These are phyloP conservation scores for Ophiocordyceps unilateralis DNA, from an alignment of 2,329 filamentous ascomycete species.

Conservation along the genomic window DNA sequence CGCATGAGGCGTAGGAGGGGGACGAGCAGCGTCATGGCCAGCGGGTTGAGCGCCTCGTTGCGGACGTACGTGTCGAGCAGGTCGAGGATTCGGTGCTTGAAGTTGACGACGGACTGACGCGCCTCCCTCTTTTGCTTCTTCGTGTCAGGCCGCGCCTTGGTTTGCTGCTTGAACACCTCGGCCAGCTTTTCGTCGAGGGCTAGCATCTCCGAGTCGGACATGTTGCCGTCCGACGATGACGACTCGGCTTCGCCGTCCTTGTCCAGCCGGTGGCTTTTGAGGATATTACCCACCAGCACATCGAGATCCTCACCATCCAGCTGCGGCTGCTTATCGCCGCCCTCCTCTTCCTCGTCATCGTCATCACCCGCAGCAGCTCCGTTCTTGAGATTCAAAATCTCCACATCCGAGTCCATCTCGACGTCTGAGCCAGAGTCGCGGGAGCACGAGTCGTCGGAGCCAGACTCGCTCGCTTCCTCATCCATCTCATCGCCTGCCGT, in stretches of 20 bases:
- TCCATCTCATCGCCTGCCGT: slow-evolving; percentile 44
- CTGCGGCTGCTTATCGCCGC: too few species aligned
- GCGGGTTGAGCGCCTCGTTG: slow-evolving; percentile 50
- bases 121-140: slow-evolving; percentile 80
- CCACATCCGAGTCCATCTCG: slow-evolving; percentile 30
- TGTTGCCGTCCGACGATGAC: slow-evolving; percentile 54
- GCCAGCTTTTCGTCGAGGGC: slow-evolving; percentile 67
- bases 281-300: slow-evolving; percentile 57
- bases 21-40: slow-evolving; percentile 53
- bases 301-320: slow-evolving; percentile 38
- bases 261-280: slow-evolving; percentile 52
- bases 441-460: slow-evolving; percentile 24
- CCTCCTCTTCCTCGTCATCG: slow-evolving; percentile 5
- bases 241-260: slow-evolving; percentile 38
- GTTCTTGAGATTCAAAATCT: slow-evolving; percentile 19
- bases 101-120: slow-evolving; percentile 76
- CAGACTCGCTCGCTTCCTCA: slow-evolving; percentile 23
- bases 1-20: slow-evolving; percentile 64
- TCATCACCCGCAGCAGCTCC: slow-evolving; percentile 12
- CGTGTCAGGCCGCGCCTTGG: slow-evolving; percentile 42
- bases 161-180: slow-evolving; percentile 68
- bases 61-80: slow-evolving; percentile 73
- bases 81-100: slow-evolving; percentile 88
- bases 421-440: slow-evolving; percentile 21
- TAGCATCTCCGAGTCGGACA: slow-evolving; percentile 95